phyloP scores from a whole-genome alignment of 352 stramenopile species.

The Globisporangium nagaii region DNA sequence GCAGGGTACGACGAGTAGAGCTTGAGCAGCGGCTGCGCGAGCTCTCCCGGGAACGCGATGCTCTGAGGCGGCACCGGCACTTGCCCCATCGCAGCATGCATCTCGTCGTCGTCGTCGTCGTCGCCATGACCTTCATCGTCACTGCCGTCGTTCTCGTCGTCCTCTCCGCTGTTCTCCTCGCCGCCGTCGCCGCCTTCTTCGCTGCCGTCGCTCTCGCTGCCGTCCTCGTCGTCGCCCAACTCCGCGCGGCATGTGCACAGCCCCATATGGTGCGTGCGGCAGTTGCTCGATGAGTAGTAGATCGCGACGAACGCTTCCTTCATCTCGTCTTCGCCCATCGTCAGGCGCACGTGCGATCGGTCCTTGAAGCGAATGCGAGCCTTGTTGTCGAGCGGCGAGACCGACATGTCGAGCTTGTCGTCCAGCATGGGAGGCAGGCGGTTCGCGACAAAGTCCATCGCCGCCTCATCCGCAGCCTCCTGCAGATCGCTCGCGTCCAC shows the following conservation, averaged over 20 bases:
- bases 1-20: constrained; percentile 48
- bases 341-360: constrained; percentile 61
- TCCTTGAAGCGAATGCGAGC: constrained; percentile 57
- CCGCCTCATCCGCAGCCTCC: constrained; percentile 64
- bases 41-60: constrained; percentile 58
- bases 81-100: constrained; percentile 23
- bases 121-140: constrained; percentile 28
- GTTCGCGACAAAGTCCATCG: constrained; percentile 73
- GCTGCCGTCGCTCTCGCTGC: constrained; percentile 7
- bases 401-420: constrained; percentile 3
- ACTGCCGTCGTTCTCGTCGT: constrained; percentile 18
- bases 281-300: constrained; percentile 75
- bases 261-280: constrained; percentile 79
- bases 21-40: constrained; percentile 61
- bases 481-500: constrained; percentile 54
- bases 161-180: constrained; percentile 18
- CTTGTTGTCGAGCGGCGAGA: constrained; percentile 34
- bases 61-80: constrained; percentile 42
- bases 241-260: constrained; percentile 50
- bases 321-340: constrained; percentile 51
- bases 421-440: constrained; percentile 43
- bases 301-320: constrained; percentile 60
- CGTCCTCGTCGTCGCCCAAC: constrained; percentile 21
- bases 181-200: constrained; percentile 18
- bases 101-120: constrained; percentile 23